Conservation (phyloP, 139 green algal genomes). For the Chlorella ohadii region DNA sequence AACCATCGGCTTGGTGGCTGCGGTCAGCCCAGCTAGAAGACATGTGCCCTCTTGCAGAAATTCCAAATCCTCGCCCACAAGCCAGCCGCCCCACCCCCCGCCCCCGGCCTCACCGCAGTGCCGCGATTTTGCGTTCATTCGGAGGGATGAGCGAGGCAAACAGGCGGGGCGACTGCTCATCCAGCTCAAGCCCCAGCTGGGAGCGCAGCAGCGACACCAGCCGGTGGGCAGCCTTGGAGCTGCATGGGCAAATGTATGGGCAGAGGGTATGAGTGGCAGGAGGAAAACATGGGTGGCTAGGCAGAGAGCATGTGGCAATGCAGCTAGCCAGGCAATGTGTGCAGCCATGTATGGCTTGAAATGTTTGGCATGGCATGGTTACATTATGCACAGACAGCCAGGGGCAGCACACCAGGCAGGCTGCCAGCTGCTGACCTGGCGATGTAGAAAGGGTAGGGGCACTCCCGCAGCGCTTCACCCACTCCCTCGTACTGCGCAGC, state of each 20-base stretch:
- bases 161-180: slow-evolving; percentile 59
- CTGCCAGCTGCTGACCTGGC: neutral
- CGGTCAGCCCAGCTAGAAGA: too few species aligned
- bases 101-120: slow-evolving; percentile 42
- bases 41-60: too few species aligned
- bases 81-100: too few species aligned
- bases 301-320: too few species aligned
- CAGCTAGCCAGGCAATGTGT: too few species aligned
- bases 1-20: too few species aligned
- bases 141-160: slow-evolving; percentile 71
- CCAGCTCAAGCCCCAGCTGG: slow-evolving; percentile 47
- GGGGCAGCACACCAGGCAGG: neutral
- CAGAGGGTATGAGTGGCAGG: too few species aligned
- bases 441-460: slow-evolving; percentile 53
- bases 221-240: slow-evolving; percentile 30
- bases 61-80: too few species aligned
- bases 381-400: too few species aligned
- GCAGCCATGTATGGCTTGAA: too few species aligned
- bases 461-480: slow-evolving; percentile 46
- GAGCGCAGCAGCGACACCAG: slow-evolving; percentile 39
- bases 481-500: slow-evolving; percentile 47
- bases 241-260: neutral
- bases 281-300: too few species aligned
- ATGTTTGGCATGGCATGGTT: too few species aligned
- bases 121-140: slow-evolving; percentile 68